Evolutionary conservation across 495 filamentous ascomycete species (phyloP).

Genomic region (Tetracladium setigerum): DNA sequence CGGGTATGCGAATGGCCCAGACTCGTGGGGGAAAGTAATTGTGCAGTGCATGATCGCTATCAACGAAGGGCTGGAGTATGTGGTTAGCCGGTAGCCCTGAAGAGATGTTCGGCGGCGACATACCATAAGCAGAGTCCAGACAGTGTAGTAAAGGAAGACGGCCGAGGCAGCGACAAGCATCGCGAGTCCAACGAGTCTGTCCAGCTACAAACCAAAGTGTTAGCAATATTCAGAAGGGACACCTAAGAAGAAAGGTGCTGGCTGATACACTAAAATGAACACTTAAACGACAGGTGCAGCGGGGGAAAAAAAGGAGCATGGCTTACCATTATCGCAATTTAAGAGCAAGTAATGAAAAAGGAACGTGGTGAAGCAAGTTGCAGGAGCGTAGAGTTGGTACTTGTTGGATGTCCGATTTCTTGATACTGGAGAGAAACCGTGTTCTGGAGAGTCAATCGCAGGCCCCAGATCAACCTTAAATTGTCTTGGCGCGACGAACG

Average conservation of each 20-base stretch:
- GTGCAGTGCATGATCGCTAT: slow-evolving; percentile 86
- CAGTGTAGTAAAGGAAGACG: slow-evolving; percentile 97
- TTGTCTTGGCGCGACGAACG: slow-evolving; percentile 19
- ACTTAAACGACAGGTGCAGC: no score
- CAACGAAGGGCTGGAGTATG: slow-evolving; percentile 79
- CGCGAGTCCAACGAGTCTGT: slow-evolving; percentile 88
- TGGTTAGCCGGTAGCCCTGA: slow-evolving; percentile 5
- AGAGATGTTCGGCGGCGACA: background rate
- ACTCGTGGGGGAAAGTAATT: slow-evolving; percentile 93
- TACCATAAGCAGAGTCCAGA: slow-evolving; percentile 98
- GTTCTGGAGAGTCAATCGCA: background rate
- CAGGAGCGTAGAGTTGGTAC: no score
- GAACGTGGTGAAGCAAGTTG: slow-evolving; percentile 11
- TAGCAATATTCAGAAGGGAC: background rate
- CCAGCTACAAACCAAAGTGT: slow-evolving; percentile 52
- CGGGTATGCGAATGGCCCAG: slow-evolving; percentile 97
- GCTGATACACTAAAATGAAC: no score
- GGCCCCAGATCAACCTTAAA: slow-evolving; percentile 14
- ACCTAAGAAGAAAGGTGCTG: slow-evolving; percentile 10
- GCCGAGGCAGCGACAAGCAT: slow-evolving; percentile 94
- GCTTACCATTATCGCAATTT: slow-evolving; percentile 20
- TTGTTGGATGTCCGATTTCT: no score
- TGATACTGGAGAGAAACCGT: no score
- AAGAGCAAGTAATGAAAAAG: slow-evolving; percentile 1
- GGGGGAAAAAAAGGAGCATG: no score